These are phyloP conservation scores for Escallonia herrerae DNA, from an alignment of 129 eudicot species.

Conservation along the genomic window DNA sequence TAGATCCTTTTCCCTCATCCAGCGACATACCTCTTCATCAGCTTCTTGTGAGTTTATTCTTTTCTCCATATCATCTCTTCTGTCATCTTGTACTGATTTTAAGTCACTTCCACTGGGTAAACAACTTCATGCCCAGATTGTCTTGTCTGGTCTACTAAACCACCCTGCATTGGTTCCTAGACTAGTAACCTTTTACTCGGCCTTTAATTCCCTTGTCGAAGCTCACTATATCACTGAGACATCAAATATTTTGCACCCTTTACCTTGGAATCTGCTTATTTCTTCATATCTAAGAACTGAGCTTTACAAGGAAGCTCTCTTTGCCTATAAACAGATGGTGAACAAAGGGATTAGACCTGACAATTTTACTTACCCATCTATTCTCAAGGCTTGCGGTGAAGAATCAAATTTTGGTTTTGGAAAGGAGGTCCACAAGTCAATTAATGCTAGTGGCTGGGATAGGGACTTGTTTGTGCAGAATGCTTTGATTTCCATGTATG, in stretches of 20 bases:
- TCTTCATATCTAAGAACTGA: slow-evolving; percentile 49
- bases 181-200: slow-evolving; percentile 39
- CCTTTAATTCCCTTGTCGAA: slow-evolving; percentile 26
- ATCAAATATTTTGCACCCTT: slow-evolving; percentile 34
- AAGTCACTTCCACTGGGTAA: slow-evolving; percentile 40
- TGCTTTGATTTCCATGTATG: slow-evolving; percentile 64
- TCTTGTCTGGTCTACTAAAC: slow-evolving; percentile 35
- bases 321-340: slow-evolving; percentile 38
- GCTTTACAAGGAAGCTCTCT: slow-evolving; percentile 33
- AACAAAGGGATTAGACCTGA: slow-evolving; percentile 43
- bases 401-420: slow-evolving; percentile 47
- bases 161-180: slow-evolving; percentile 40
- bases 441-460: slow-evolving; percentile 22
- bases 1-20: slow-evolving; percentile 26
- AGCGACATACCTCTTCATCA: slow-evolving; percentile 13
- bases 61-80: slow-evolving; percentile 37
- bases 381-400: slow-evolving; percentile 65
- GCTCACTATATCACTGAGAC: slow-evolving; percentile 30
- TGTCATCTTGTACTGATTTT: slow-evolving; percentile 29
- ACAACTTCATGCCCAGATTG: slow-evolving; percentile 38
- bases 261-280: slow-evolving; percentile 60
- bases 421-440: slow-evolving; percentile 37
- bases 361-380: slow-evolving; percentile 56
- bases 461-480: slow-evolving; percentile 56
- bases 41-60: slow-evolving; percentile 22